Percentiles rank a stretch among this genome's conserved stretches.
These are phyloP conservation scores for Debaryomyces psychrophilus DNA, from an alignment of 1,139 yeast species.

Conservation along the genomic window DNA sequence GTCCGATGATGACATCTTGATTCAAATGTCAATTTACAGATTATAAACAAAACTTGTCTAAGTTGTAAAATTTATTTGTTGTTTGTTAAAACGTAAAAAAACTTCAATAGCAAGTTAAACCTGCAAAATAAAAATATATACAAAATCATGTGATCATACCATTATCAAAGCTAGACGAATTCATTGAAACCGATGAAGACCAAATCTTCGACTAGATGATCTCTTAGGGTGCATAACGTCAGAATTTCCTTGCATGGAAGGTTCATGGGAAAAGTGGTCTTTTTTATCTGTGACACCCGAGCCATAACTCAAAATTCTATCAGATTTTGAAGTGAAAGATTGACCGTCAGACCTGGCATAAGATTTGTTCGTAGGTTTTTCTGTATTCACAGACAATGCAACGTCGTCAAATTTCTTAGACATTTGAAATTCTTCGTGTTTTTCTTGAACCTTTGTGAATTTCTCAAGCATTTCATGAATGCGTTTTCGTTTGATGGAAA, in stretches of 20 bases:
- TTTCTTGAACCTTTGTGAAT: slow-evolving; percentile 62
- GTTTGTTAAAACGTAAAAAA: slow-evolving; percentile 8
- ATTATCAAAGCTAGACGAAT: neutral
- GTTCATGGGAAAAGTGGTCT: slow-evolving; percentile 17
- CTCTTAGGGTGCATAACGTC: slow-evolving; percentile 9
- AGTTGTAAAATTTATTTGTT: slow-evolving; percentile 13
- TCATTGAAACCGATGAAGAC: slow-evolving; percentile 11
- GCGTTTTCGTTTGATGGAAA: slow-evolving; percentile 46
- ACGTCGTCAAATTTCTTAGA: neutral
- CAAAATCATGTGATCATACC: neutral
- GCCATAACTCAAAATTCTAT: slow-evolving; percentile 19
- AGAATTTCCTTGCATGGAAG: neutral
- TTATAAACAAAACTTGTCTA: slow-evolving; percentile 12
- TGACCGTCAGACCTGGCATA: neutral
- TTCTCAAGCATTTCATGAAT: slow-evolving; percentile 60
- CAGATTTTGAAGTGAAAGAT: slow-evolving; percentile 16
- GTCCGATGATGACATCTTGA: slow-evolving; percentile 9
- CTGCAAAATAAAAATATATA: slow-evolving; percentile 1
- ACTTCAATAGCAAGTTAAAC: neutral
- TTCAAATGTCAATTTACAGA: slow-evolving; percentile 8
- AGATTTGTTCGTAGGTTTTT: neutral
- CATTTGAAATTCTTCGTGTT: slow-evolving; percentile 41
- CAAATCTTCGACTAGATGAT: slow-evolving; percentile 13
- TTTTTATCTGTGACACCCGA: slow-evolving; percentile 17
- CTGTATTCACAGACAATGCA: neutral